These are phyloP conservation scores for Trichoderma lentiforme DNA, from an alignment of 2,329 filamentous ascomycete species.

Conservation along the genomic window DNA sequence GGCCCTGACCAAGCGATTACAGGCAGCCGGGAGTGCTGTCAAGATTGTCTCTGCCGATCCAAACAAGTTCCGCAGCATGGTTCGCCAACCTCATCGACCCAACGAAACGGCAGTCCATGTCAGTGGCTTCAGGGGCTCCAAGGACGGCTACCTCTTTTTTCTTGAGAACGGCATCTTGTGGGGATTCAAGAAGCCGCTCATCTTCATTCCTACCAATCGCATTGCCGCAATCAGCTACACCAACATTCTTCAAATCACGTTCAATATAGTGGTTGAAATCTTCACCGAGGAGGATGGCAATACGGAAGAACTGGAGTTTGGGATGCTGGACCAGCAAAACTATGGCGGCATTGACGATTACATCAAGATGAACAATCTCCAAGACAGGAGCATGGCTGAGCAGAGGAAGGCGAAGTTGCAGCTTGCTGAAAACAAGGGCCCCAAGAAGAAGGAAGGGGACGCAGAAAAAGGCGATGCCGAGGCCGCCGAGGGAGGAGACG, in stretches of 20 bases:
- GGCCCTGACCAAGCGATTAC: constrained; percentile 53
- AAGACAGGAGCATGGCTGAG: constrained; percentile 67
- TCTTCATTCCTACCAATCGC: constrained; percentile 60
- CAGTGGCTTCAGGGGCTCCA: constrained; percentile 63
- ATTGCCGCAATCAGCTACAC: constrained; percentile 65
- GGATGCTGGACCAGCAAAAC: constrained; percentile 68
- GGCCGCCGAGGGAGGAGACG: constrained; percentile 36
- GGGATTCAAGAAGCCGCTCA: constrained; percentile 67
- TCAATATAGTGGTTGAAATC: constrained; percentile 64
- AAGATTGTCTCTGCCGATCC: constrained; percentile 53
- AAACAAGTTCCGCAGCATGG: constrained; percentile 54
- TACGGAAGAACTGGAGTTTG: constrained; percentile 63
- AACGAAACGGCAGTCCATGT: constrained; percentile 63
- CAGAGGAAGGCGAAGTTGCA: constrained; percentile 62
- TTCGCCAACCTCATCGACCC: constrained; percentile 56
- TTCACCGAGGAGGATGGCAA: constrained; percentile 46
- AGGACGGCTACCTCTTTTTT: constrained; percentile 67
- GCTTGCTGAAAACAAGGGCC: constrained; percentile 55
- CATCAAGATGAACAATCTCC: constrained; percentile 57
- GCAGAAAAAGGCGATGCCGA: constrained; percentile 35
- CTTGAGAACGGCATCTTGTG: constrained; percentile 64
- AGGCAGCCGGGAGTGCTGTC: constrained; percentile 45
- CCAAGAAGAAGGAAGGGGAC: constrained; percentile 44
- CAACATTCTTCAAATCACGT: constrained; percentile 64
- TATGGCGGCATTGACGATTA: constrained; percentile 63